Base-by-base conservation (phyloP, 768 basidiomycete species). In the Mycena vulgaris region DNA sequence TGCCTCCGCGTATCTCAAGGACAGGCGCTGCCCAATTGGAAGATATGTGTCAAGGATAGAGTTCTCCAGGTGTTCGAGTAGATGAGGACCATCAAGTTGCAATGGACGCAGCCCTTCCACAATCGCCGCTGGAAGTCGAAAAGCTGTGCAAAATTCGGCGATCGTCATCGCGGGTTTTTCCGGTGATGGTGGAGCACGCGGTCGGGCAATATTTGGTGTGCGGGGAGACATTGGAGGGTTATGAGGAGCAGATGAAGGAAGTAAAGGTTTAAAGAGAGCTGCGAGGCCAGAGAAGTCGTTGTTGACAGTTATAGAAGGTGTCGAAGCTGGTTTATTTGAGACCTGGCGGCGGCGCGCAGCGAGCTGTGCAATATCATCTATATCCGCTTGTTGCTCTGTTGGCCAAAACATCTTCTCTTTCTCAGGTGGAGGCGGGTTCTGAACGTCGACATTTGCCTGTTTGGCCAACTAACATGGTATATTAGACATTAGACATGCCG, bases 51-150 rank as follows among this genome's bases (percentile, higher is more conserved):
- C 62, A 1, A 69, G 40, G 25, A 57, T 14, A 9, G 25, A 6
- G 30, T 69, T 63, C 23, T 63, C 53, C 19, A 69, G 4, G 23
- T 23, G 59, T 23, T 27, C 35, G 19, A 69, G 35, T 2, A 69
- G 13, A 52, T 69, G 68, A 1, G 68, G 68, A 4, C 68, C 68
- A 19, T 53, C 56, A 2, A 69, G 21, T 9, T 63, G 37, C 23
- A 69, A 11, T 5, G 47, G 62, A 1, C 10, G 25, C 7, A 69
- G 35, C 19, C 31, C n/a, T 23, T 39, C 17, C 0, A 30, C 9
- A 14, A 49, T 48, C 1, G 35, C 45, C 3, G 28, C 45, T 0
- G 53, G 47, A 8, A 66, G 25, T 13, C 58, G 16, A 19, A 66
- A 66, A 5, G 56, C 31, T 7, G 8, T n/a, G 14, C 56, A 57